phyloP scores from a whole-genome alignment of 495 filamentous ascomycete species.

The Hyaloscypha bicolor region DNA sequence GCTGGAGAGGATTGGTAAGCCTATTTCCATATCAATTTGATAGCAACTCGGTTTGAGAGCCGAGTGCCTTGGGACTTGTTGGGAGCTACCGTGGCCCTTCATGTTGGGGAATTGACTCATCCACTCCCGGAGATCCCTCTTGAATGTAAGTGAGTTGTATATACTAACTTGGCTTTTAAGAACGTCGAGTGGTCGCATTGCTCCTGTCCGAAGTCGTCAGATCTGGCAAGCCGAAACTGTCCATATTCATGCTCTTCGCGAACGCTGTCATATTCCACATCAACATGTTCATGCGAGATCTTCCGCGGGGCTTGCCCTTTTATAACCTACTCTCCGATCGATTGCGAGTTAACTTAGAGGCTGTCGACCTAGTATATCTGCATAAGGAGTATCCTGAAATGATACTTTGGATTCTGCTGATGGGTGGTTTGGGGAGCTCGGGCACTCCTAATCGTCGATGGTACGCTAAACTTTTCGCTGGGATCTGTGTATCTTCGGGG shows the following conservation, averaged over 20 bases:
- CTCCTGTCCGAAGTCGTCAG: constrained; percentile 3
- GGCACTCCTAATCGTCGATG: neutral
- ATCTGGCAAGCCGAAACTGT: neutral
- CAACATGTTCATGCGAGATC: constrained; percentile 18
- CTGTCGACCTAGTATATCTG: neutral
- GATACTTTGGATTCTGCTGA: constrained; percentile 15
- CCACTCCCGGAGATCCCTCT: too few species aligned
- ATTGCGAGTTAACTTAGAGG: constrained; percentile 3
- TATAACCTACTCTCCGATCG: neutral
- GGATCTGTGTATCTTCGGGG: neutral
- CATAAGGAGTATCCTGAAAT: constrained; percentile 14
- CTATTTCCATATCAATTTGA: too few species aligned
- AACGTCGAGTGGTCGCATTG: neutral
- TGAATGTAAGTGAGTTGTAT: too few species aligned
- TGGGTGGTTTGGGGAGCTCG: constrained; percentile 12
- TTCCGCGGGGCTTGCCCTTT: constrained; percentile 9
- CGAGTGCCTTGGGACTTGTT: too few species aligned
- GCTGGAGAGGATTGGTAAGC: neutral
- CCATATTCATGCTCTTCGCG: constrained; percentile 8
- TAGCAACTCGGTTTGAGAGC: too few species aligned
- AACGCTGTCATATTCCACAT: constrained; percentile 13
- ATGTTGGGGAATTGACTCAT: too few species aligned
- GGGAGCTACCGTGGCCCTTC: too few species aligned
- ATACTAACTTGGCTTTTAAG: neutral
- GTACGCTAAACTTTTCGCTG: constrained; percentile 14